Conservation (phyloP, 2,329 filamentous ascomycete genomes). For the Emmonsia crescens region DNA sequence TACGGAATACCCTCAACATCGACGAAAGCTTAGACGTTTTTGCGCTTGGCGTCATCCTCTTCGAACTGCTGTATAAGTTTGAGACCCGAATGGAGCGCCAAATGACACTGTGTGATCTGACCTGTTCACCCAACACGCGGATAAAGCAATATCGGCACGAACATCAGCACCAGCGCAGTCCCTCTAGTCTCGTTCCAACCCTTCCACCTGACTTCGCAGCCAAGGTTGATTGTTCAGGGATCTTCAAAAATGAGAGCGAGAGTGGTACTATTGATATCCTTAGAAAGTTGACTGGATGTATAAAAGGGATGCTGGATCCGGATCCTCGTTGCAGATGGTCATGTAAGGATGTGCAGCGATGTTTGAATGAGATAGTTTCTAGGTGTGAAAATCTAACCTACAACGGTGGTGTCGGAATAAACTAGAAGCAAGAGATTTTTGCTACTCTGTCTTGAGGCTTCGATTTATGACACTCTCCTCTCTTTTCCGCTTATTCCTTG, state of each 20-base stretch:
- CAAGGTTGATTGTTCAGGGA: slow-evolving; percentile 27
- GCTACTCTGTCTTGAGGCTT: background rate
- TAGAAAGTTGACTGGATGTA: slow-evolving; percentile 21
- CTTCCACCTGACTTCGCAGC: slow-evolving; percentile 29
- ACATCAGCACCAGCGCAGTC: background rate
- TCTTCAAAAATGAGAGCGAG: slow-evolving; percentile 16
- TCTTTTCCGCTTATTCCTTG: background rate
- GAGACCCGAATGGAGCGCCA: slow-evolving; percentile 40
- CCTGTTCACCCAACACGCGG: slow-evolving; percentile 17
- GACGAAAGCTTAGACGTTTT: slow-evolving; percentile 51
- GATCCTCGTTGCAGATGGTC: slow-evolving; percentile 27
- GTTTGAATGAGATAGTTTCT: slow-evolving; percentile 23
- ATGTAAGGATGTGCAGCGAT: slow-evolving; percentile 26
- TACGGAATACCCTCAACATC: background rate
- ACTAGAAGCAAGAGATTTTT: background rate
- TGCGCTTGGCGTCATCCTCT: slow-evolving; percentile 50
- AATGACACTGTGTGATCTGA: slow-evolving; percentile 32
- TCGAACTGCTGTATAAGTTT: slow-evolving; percentile 50
- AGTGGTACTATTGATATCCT: slow-evolving; percentile 24
- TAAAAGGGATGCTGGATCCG: slow-evolving; percentile 33
- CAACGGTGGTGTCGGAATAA: background rate
- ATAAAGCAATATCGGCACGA: slow-evolving; percentile 11
- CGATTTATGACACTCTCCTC: background rate
- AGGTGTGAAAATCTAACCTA: slow-evolving; percentile 5
- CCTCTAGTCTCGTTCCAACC: slow-evolving; percentile 7